These are phyloP conservation scores for Globisporangium irregulare DNA, from an alignment of 352 stramenopile species.

Conservation along the genomic window DNA sequence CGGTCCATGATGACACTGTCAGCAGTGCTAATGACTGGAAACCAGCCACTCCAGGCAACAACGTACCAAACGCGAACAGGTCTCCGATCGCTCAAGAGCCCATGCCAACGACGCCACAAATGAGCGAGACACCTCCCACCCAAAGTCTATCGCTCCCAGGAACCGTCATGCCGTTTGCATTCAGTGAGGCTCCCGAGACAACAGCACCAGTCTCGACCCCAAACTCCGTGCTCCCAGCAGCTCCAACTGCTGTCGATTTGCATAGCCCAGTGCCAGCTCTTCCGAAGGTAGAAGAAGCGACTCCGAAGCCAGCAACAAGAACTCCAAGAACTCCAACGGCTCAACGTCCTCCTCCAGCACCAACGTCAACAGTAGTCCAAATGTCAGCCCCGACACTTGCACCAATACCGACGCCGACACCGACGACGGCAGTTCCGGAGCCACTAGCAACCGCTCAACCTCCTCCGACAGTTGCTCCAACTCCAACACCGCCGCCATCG, in stretches of 20 bases:
- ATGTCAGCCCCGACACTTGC: no score
- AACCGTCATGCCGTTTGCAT: background rate
- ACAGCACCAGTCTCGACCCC: background rate
- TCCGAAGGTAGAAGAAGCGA: background rate
- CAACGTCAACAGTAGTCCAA: background rate
- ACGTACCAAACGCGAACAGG: background rate
- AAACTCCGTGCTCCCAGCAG: background rate
- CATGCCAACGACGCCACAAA: background rate
- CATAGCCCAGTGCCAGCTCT: background rate
- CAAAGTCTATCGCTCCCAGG: background rate
- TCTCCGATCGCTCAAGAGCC: background rate
- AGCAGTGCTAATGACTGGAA: background rate
- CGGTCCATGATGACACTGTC: background rate
- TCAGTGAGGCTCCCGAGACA: background rate
- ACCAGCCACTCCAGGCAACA: background rate
- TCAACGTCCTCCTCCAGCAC: background rate
- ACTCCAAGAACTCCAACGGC: background rate
- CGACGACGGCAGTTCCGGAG: background rate
- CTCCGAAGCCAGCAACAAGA: background rate
- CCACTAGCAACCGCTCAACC: background rate
- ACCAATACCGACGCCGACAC: background rate
- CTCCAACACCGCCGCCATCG: no score
- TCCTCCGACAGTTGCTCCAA: background rate
- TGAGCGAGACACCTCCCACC: background rate
- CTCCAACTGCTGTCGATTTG: background rate